These are phyloP conservation scores for Basipetospora sp. DNA, from an alignment of 2,329 filamentous ascomycete genomes.

Conservation along the genomic window DNA sequence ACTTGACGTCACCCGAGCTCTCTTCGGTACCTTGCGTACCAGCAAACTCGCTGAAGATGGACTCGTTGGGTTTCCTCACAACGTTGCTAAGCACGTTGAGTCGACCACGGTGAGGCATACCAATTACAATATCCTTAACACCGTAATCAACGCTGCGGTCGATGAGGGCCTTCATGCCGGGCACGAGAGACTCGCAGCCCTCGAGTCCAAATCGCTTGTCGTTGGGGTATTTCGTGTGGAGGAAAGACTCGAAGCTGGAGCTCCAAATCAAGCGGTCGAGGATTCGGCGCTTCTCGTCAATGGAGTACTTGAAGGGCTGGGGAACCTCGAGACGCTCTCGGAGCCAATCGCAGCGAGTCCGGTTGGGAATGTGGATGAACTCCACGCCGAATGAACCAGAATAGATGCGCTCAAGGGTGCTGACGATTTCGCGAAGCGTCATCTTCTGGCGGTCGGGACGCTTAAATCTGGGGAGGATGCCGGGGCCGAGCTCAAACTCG, in stretches of 20 bases:
- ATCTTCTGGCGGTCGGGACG: conserved; percentile 82
- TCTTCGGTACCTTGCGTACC: conserved; percentile 77
- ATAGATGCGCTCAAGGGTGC: conserved; percentile 86
- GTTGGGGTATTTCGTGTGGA: conserved; percentile 95
- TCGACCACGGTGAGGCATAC: conserved; percentile 97
- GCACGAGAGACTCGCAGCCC: conserved; percentile 90
- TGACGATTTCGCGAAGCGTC: conserved; percentile 88
- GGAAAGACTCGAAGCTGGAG: conserved; percentile 90
- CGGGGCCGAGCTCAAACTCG: conserved; percentile 82
- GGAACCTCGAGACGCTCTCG: conserved; percentile 89
- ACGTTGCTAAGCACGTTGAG: conserved; percentile 97
- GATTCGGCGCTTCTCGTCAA: conserved; percentile 95
- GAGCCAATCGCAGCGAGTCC: conserved; percentile 96
- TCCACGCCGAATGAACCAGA: conserved; percentile 95
- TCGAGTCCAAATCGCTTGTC: conserved; percentile 98
- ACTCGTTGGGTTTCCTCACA: conserved; percentile 97
- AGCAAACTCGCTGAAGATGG: conserved; percentile 96
- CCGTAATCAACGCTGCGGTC: conserved; percentile 97
- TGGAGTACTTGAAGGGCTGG: conserved; percentile 87
- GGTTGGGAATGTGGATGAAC: conserved; percentile 96
- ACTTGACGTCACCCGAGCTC: conserved; percentile 97
- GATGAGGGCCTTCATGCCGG: conserved; percentile 97
- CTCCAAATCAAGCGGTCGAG: conserved; percentile 97
- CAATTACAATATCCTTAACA: conserved; percentile 97
- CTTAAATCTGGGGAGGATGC: conserved; percentile 89